These are phyloP conservation scores for Fusarium stilboides DNA, from an alignment of 2,329 filamentous ascomycete genomes.

Conservation along the genomic window DNA sequence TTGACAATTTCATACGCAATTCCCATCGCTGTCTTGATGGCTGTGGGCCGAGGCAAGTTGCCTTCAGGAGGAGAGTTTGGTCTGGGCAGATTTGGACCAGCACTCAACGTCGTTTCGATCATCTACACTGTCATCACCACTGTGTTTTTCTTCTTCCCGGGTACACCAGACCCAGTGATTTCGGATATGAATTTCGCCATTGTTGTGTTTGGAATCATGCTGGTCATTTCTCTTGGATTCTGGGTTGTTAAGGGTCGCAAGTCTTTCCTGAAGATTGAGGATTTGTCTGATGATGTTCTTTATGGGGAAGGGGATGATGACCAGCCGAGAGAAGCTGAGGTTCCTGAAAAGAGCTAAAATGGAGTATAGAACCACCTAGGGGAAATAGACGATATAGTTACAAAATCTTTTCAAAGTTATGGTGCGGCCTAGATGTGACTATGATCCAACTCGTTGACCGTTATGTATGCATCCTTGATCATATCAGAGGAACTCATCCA, in stretches of 20 bases:
- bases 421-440: no score
- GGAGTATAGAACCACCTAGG: no score
- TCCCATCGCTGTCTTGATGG: constrained; percentile 63
- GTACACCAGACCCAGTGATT: constrained; percentile 58
- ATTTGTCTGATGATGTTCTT: constrained; percentile 18
- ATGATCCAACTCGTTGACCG: no score
- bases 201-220: constrained; percentile 68
- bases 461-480: background rate
- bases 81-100: constrained; percentile 61
- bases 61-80: constrained; percentile 60
- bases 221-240: constrained; percentile 64
- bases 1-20: constrained; percentile 66
- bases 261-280: constrained; percentile 53
- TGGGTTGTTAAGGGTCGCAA: constrained; percentile 64
- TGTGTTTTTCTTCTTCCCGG: constrained; percentile 69
- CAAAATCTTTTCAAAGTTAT: no score
- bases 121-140: constrained; percentile 67
- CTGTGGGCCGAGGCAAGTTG: constrained; percentile 66
- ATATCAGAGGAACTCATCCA: background rate
- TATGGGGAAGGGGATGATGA: constrained; percentile 21
- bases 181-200: constrained; percentile 71
- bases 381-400: no score
- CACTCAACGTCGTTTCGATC: constrained; percentile 63
- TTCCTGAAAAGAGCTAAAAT: background rate
- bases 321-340: background rate